phyloP scores from a whole-genome alignment of 2,329 filamentous ascomycete species.

The Fusarium pseudoanthophilum region DNA sequence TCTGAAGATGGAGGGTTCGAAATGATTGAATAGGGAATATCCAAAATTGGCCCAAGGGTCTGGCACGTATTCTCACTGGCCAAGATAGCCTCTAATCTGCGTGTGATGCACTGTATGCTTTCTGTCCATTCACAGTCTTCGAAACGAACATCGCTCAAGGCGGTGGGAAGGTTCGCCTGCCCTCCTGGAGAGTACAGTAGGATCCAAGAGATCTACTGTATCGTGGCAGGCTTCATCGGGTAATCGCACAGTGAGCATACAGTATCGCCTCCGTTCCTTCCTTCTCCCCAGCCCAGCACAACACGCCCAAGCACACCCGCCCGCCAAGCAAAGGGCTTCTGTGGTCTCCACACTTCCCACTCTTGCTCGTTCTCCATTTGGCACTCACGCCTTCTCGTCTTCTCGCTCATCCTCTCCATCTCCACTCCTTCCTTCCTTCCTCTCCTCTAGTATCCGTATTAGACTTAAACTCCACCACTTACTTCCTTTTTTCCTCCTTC shows the following conservation, averaged over 20 bases:
- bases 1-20: conserved; percentile 6
- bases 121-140: conserved; percentile 32
- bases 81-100: conserved; percentile 10
- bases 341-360: conserved; percentile 19
- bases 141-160: conserved; percentile 8
- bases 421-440: conserved; percentile 46
- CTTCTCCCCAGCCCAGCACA: conserved; percentile 5
- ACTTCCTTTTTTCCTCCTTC: conserved; percentile 44
- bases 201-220: conserved; percentile 3
- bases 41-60: conserved; percentile 27
- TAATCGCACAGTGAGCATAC: conserved; percentile 19
- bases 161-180: conserved; percentile 15
- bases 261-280: conserved; percentile 40
- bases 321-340: conserved; percentile 36
- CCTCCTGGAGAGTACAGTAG: neutral
- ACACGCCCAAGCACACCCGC: conserved; percentile 37
- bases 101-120: conserved; percentile 33
- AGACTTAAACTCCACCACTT: conserved; percentile 48
- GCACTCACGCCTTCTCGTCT: conserved; percentile 26
- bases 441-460: conserved; percentile 43
- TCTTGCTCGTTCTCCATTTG: conserved; percentile 32
- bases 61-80: conserved; percentile 36
- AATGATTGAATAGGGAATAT: neutral
- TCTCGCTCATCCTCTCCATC: conserved; percentile 1
- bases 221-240: neutral